Conservation (phyloP, 2,329 filamentous ascomycete species). For the Pyrenophora tritici-repentis region DNA sequence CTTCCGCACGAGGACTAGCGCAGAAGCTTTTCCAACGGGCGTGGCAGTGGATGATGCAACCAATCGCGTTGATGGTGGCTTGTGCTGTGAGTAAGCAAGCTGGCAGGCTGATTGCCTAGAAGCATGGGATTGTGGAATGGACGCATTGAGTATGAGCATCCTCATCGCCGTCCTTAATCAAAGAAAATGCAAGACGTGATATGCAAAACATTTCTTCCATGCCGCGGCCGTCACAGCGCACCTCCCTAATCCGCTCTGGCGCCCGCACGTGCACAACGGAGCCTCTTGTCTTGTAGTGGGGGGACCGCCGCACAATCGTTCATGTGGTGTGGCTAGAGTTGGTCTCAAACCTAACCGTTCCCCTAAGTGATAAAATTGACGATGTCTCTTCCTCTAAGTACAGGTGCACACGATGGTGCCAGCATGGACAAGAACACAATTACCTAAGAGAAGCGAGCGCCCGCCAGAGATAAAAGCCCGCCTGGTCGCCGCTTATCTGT, state of each 20-base stretch:
- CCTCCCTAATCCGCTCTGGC: not conserved
- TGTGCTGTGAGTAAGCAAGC: too few species aligned
- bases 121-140: too few species aligned
- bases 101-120: too few species aligned
- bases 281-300: slow-evolving; percentile 33
- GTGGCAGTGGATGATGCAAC: too few species aligned
- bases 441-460: slow-evolving; percentile 45
- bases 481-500: slow-evolving; percentile 22
- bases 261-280: not conserved
- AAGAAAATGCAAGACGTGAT: too few species aligned
- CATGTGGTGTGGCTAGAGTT: slow-evolving; percentile 16
- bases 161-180: too few species aligned
- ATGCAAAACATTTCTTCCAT: too few species aligned
- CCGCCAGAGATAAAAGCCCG: slow-evolving; percentile 36
- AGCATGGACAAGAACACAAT: slow-evolving; percentile 34
- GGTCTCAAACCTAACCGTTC: slow-evolving; percentile 24
- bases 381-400: slow-evolving; percentile 40
- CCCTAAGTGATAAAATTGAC: slow-evolving; percentile 39
- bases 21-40: too few species aligned
- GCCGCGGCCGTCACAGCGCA: not conserved
- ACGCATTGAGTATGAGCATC: too few species aligned
- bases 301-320: slow-evolving; percentile 15
- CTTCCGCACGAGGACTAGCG: too few species aligned
- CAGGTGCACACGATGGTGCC: slow-evolving; percentile 35
- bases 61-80: too few species aligned